Evolutionary conservation across 2,329 filamentous ascomycete species (phyloP), one percentile per base, ranked within the genome.

Genomic region (Periconia macrospinosa): DNA sequence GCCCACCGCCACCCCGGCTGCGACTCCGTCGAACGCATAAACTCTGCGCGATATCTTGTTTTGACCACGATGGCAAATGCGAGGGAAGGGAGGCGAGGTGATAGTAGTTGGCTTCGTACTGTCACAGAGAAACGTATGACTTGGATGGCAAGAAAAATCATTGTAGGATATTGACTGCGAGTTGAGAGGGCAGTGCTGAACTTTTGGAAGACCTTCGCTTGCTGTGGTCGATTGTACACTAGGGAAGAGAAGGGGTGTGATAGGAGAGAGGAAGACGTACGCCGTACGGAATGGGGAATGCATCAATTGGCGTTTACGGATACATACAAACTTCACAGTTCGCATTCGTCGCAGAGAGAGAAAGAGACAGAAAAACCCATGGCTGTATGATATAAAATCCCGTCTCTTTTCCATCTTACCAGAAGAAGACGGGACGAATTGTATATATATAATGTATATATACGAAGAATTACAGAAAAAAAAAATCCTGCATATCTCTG

Each of bases 291-390:
- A 20, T 9, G 17, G 27, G 19, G 20, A 2, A 23, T 50, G 55
- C 55, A 57, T 57, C 40, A 53, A 37, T 45, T n/a, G 55, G 55
- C 55, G 55, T 27, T 37, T 37, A 37, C 33, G 33, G 33, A 37
- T 37, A n/a, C 11, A 37, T 37, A 13, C 11, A 37, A 37, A 23
- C 27, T 23, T 45, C 43, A 45, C 5, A 45, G 43, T 45, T 17
- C 43, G 8, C n/a, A 27, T 14, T 10, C 20, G 15, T 20, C 11
- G 43, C 19, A 45, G 23, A 27, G 23, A 27, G 23, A 27, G 23
- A 27, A 8, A 27, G 23, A 27, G 23, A 27, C 3, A 27, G 23
- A 27, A 27, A 27, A 27, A 27, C 3, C 23, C 23, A 27, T 27
- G 23, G 23, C 23, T 27, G 23, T 27, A 27, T 27, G 23, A 27